These are phyloP conservation scores for Neckera pumila DNA, from an alignment of 225 moss, liverwort and hornwort species.

Conservation along the genomic window DNA sequence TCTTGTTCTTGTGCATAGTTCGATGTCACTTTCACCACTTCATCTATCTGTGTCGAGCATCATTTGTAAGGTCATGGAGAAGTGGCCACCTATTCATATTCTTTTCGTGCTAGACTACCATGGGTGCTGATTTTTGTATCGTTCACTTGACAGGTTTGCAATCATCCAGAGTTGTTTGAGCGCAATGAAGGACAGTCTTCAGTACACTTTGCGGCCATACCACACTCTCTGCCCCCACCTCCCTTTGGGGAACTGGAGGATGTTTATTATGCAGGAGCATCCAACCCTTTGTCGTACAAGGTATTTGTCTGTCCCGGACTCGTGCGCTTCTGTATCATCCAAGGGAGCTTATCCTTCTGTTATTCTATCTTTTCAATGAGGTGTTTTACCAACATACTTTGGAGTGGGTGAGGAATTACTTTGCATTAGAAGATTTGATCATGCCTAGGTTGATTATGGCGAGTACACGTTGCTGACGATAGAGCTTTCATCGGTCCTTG, in stretches of 20 bases:
- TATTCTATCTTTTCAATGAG: background rate
- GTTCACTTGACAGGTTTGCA: slow-evolving; percentile 53
- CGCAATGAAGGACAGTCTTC: slow-evolving; percentile 85
- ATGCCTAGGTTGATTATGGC: background rate
- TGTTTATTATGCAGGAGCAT: slow-evolving; percentile 72
- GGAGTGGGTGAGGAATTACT: background rate
- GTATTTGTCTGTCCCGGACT: slow-evolving; percentile 4
- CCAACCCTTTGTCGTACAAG: slow-evolving; percentile 66
- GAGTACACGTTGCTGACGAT: background rate
- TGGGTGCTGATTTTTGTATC: background rate
- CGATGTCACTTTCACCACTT: background rate
- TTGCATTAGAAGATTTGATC: background rate
- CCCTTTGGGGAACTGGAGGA: slow-evolving; percentile 74
- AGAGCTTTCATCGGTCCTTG: background rate
- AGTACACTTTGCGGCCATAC: slow-evolving; percentile 54
- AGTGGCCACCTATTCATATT: background rate
- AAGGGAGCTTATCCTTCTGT: background rate
- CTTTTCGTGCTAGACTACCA: background rate
- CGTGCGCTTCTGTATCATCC: background rate
- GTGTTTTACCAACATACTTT: background rate
- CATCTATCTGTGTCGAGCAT: background rate
- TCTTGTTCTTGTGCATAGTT: background rate
- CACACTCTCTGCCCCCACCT: slow-evolving; percentile 58
- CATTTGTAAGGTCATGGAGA: background rate
- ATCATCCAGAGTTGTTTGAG: slow-evolving; percentile 92